A percentile compares a stretch with the other conserved stretches of the same genome.
These are phyloP conservation scores for Gossypium longicalyx DNA, from an alignment of 345 rosid genomes.

Conservation along the genomic window DNA sequence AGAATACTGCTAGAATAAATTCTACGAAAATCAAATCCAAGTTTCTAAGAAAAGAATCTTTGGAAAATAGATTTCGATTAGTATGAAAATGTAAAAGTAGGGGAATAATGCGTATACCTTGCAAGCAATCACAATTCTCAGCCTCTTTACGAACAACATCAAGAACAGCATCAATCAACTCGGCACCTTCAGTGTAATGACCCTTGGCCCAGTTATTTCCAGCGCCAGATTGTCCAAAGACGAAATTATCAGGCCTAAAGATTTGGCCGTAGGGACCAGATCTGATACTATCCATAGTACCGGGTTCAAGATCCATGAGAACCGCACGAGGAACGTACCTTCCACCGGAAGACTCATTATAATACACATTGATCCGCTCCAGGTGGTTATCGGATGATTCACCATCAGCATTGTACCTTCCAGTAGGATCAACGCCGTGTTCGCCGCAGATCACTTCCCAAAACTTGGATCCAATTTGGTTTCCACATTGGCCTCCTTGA, in stretches of 20 bases:
- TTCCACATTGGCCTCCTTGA: conserved; percentile 99
- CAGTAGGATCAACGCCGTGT: conserved; percentile 85
- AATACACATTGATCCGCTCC: conserved; percentile 91
- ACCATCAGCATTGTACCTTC: conserved; percentile 56
- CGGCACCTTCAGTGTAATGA: conserved; percentile 84
- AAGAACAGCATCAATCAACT: conserved; percentile 86
- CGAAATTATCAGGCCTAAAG: conserved; percentile 21
- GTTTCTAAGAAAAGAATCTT: not conserved
- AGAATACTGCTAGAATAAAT: not conserved
- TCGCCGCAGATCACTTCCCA: conserved; percentile 99
- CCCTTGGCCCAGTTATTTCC: conserved; percentile 25
- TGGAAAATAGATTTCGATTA: not conserved
- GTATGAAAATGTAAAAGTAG: not conserved
- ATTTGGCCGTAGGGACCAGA: conserved; percentile 43
- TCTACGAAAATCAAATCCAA: not conserved
- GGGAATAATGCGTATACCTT: not conserved
- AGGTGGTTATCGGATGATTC: conserved; percentile 60
- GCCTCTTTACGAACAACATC: conserved; percentile 96
- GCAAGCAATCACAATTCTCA: conserved; percentile 22
- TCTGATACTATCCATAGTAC: conserved; percentile 96
- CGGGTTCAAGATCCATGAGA: conserved; percentile 99
- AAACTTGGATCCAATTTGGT: conserved; percentile 96
- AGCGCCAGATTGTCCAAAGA: conserved; percentile 24
- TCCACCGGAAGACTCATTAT: conserved; percentile 90
- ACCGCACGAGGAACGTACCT: conserved; percentile 93